Evolutionary conservation across 1,284 basidiomycete species (phyloP).

Genomic region (Gastroboletus turbinatus): DNA sequence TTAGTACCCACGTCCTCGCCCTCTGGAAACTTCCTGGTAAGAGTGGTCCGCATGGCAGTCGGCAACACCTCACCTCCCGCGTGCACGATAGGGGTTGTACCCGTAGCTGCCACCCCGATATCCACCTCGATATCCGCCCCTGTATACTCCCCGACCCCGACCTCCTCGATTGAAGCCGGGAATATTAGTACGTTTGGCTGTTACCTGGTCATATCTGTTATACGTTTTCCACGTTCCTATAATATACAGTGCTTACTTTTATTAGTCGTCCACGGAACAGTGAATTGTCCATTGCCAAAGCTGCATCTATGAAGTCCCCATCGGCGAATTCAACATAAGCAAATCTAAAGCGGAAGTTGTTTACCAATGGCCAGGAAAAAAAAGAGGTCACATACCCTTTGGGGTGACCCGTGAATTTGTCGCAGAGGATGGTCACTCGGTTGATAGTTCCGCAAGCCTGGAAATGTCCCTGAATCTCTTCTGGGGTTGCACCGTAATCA

Average conservation of each 20-base stretch:
- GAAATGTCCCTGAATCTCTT: slow-evolving; percentile 98
- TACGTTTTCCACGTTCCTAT: not conserved
- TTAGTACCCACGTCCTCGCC: slow-evolving; percentile 69
- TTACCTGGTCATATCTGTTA: slow-evolving; percentile 58
- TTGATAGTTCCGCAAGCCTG: slow-evolving; percentile 98
- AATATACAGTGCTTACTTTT: slow-evolving; percentile 55
- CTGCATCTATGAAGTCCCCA: slow-evolving; percentile 89
- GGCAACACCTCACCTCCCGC: slow-evolving; percentile 65
- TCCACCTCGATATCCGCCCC: slow-evolving; percentile 62
- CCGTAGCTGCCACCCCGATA: slow-evolving; percentile 52
- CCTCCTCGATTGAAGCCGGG: slow-evolving; percentile 88
- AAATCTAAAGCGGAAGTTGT: slow-evolving; percentile 56
- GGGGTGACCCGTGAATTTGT: slow-evolving; percentile 99
- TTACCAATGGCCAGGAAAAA: not conserved
- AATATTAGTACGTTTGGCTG: slow-evolving; percentile 89
- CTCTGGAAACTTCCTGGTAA: slow-evolving; percentile 42
- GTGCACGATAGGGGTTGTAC: slow-evolving; percentile 75
- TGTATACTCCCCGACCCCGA: slow-evolving; percentile 73
- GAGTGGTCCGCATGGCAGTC: slow-evolving; percentile 4
- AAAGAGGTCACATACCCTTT: slow-evolving; percentile 74
- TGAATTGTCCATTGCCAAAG: slow-evolving; percentile 93
- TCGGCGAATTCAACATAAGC: slow-evolving; percentile 99
- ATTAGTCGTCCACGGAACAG: slow-evolving; percentile 92
- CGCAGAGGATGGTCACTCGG: slow-evolving; percentile 97
- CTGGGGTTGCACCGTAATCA: slow-evolving; percentile 96